Base-by-base conservation (phyloP, 2,329 filamentous ascomycete species). In the Aspergillus sp. region DNA sequence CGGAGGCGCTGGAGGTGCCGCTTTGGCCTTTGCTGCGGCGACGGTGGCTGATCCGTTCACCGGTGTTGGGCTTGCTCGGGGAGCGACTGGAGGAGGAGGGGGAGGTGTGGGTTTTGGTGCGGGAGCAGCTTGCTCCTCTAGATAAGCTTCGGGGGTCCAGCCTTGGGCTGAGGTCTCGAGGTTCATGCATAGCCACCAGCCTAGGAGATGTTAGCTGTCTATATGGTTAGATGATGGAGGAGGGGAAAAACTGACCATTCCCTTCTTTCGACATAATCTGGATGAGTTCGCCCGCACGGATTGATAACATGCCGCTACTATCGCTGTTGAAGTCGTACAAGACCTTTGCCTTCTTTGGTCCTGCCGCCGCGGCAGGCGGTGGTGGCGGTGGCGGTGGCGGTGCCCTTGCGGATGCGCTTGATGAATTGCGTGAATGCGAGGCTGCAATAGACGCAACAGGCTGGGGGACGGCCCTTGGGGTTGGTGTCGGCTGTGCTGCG, bases 111-210 rank as follows among this genome's bases (percentile, higher is more conserved):
- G 83, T 23, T 86, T 84, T 9, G 87, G 83, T 7, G 82, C 79
- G 12, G 84, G 79, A 23, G 82, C 83, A 4, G 67, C 69, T 58
- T 78, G 72, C 60, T 97, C 93, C 76, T 98, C 90, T 8, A 99
- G 88, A 69, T 99, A 99, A 19, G 93, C 91, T 19, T 93, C 90
- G 0, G 95, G 95, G 3, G 95, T 87, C 95, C 95, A 99, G 52
- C 92, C 95, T 75, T 95, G 91, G n/a, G 85, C 85, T 64, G 82
- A 81, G 47, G 81, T 81, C 67, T 85, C 78, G 49, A 79, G 77
- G 61, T 88, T 90, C 79, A 91, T 93, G 62, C 89, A 95, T 47
- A 98, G 82, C 93, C 93, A 98, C 95, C 95, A 99, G 53, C 95
- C 93, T 96, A 31, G 65, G 40, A 19, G 14, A n/a, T 19, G 27